Evolutionary conservation across 164 flowering plant genomes (phyloP), one percentile per base, ranked within the genome.

Genomic region (Berberis vulgaris): DNA sequence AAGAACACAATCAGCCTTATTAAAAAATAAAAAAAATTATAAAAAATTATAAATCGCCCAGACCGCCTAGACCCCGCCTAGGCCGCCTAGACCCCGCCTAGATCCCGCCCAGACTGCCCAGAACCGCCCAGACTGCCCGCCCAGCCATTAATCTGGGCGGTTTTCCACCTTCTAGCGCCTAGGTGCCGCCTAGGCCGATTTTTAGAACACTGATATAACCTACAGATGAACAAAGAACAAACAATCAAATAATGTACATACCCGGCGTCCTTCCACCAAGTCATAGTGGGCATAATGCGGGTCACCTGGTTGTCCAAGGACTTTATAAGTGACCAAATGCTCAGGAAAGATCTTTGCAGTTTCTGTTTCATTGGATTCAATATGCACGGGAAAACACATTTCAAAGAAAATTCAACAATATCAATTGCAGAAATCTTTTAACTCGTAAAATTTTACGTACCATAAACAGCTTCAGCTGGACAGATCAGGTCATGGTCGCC

Each of bases 261-360:
- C 97, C 90, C 81, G 9, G 41, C 85, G 79, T 68, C 97, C 97
- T 75, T 96, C 97, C 43, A 95, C 96, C 76, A 95, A 70, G 74
- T 95, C 99, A 76, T 95, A 95, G 67, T 95, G 99, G 60, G 92
- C 99, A 79, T 87, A 95, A 69, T 95, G 97, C 44, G 89, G 86
- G 53, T 97, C 96, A 40, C 63, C 80, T 50, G 79, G 73, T 64
- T 82, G 78, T 66, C 99, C 99, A 69, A 89, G 80, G 8, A 84
- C 73, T 79, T 84, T 84, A 72, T 84, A 91, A n/a, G 86, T 79
- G 44, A 81, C 87, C 76, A 87, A 65, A 72, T 85, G 76, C 62
- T 81, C 71, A 56, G 97, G 94, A 69, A 94, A 65, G 52, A 85
- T 74, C 77, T 87, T 91, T 49, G 67, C 96, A 12, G 99, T 94